phyloP scores from a whole-genome alignment of 73 alveolate species.

The Blepharisma stoltei region DNA sequence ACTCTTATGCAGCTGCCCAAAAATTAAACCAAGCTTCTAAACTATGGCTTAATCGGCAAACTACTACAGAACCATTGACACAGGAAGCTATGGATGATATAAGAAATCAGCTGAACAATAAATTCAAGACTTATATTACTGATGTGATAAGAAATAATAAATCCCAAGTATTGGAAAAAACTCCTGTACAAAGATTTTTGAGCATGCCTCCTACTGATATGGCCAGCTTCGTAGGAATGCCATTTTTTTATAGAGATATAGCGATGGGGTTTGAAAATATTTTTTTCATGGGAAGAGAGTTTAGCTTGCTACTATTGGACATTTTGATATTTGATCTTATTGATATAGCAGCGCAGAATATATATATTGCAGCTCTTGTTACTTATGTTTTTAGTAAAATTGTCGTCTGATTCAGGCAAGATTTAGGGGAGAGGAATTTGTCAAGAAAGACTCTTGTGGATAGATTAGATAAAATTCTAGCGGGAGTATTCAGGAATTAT shows the following conservation, averaged over 20 bases:
- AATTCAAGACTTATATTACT: conserved; percentile 56
- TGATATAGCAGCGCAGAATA: conserved; percentile 36
- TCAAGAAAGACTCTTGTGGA: conserved; percentile 66
- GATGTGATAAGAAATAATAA: conserved; percentile 29
- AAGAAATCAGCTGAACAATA: conserved; percentile 55
- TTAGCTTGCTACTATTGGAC: conserved; percentile 61
- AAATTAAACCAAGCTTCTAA: background rate
- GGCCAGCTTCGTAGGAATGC: conserved; percentile 33
- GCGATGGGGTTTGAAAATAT: conserved; percentile 55
- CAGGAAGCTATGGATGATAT: conserved; percentile 44
- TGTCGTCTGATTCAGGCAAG: conserved; percentile 43
- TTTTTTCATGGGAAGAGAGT: conserved; percentile 63
- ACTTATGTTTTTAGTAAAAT: conserved; percentile 50
- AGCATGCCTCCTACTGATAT: conserved; percentile 52
- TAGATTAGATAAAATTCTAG: too few species aligned
- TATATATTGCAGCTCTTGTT: conserved; percentile 38
- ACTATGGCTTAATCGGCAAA: conserved; percentile 39
- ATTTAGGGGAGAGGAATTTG: conserved; percentile 54
- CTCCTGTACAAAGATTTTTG: conserved; percentile 51
- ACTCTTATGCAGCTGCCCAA: conserved; percentile 35
- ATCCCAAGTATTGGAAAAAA: conserved; percentile 48
- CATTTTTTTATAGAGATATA: conserved; percentile 55
- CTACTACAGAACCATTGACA: conserved; percentile 8
- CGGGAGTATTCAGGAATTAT: too few species aligned
- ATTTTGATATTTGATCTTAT: conserved; percentile 47